A percentile compares a stretch with the other conserved stretches of the same genome.
Evolutionary conservation across 805 yeast genomes (phyloP).

Genomic region (Torulaspora franciscae): DNA sequence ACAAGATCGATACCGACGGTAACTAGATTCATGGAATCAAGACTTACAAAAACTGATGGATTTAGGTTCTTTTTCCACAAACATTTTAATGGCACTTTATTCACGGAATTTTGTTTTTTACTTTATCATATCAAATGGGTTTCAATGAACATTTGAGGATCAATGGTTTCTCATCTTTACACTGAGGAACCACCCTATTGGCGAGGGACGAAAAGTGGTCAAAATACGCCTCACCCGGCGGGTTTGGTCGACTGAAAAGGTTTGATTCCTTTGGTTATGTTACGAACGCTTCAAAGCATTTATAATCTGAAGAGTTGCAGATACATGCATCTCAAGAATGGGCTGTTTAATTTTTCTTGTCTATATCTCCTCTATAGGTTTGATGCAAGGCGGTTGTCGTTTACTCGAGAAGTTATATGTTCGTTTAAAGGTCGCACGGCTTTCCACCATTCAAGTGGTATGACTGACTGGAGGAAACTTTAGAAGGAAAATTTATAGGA

Average conservation of each 20-base stretch:
- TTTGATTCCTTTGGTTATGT: constrained; percentile 27
- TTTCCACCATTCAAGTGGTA: not conserved
- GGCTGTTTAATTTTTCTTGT: not conserved
- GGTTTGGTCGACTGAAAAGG: constrained; percentile 30
- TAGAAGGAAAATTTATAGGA: not conserved
- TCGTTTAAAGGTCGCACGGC: not conserved
- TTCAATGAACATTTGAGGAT: constrained; percentile 28
- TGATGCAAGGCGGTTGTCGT: not conserved
- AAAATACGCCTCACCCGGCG: not conserved
- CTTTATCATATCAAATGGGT: constrained; percentile 16
- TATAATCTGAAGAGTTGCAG: constrained; percentile 1
- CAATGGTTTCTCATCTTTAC: constrained; percentile 19
- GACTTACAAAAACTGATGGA: constrained; percentile 28
- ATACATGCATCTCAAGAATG: not conserved
- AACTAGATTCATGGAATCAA: constrained; percentile 32
- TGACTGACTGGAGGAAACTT: not conserved
- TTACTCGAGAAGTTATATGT: not conserved
- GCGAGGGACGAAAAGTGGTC: constrained; percentile 35
- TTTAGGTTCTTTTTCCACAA: not conserved
- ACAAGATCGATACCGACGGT: constrained; percentile 31
- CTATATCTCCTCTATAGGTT: constrained; percentile 6
- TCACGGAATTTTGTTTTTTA: constrained; percentile 6
- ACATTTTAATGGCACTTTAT: constrained; percentile 13
- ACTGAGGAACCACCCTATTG: constrained; percentile 27
- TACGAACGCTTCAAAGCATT: not conserved